These are phyloP conservation scores for Alloascoidea hylecoeti DNA, from an alignment of 805 yeast species.

Conservation along the genomic window DNA sequence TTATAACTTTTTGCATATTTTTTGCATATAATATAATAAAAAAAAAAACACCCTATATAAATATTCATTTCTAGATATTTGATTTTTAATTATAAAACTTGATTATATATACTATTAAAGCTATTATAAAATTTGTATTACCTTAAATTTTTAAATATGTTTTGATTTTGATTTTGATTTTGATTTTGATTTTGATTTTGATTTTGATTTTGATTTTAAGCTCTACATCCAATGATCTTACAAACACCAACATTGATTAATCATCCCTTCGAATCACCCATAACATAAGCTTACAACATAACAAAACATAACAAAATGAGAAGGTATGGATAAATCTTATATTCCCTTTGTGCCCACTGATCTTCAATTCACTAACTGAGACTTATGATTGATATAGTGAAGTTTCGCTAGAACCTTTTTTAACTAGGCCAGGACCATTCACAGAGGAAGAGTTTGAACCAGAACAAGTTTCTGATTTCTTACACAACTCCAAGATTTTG, in stretches of 20 bases:
- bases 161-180: no score
- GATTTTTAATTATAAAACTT: no score
- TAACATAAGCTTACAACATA: not conserved
- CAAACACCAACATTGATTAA: not conserved
- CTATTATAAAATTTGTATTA: not conserved
- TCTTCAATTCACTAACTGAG: no score
- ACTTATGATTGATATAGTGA: not conserved
- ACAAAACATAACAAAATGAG: not conserved
- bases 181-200: no score
- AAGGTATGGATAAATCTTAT: not conserved
- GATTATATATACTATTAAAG: no score
- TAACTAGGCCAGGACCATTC: constrained; percentile 18
- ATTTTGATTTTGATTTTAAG: no score
- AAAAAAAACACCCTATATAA: no score
- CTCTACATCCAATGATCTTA: not conserved
- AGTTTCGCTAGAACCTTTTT: constrained; percentile 7
- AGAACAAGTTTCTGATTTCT: constrained; percentile 10
- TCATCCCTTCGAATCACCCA: not conserved
- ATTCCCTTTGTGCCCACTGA: not conserved
- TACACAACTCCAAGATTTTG: constrained; percentile 18
- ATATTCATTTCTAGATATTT: no score
- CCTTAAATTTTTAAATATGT: no score
- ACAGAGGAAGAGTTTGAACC: constrained; percentile 21
- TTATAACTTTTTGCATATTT: no score
- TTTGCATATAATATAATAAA: no score